phyloP scores from a whole-genome alignment of 2,329 filamentous ascomycete species.

The Parastagonospora avenae region DNA sequence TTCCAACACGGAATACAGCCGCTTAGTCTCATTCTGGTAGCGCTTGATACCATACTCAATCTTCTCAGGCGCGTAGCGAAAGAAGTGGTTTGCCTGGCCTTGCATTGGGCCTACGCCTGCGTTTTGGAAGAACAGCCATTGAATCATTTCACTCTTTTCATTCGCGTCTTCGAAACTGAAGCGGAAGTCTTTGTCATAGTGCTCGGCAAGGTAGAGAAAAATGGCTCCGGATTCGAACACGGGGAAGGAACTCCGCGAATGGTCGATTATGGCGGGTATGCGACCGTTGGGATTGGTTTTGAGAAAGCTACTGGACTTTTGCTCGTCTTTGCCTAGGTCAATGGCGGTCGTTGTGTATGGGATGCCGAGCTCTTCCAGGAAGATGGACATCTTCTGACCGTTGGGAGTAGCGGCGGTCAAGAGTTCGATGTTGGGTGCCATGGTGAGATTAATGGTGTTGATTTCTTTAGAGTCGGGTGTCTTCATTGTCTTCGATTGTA shows the following conservation, averaged over 20 bases:
- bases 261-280: slow-evolving; percentile 81
- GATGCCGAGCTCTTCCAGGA: slow-evolving; percentile 74
- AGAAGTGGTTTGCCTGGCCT: slow-evolving; percentile 77
- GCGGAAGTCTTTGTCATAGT: slow-evolving; percentile 78
- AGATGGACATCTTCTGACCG: slow-evolving; percentile 83
- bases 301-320: slow-evolving; percentile 82
- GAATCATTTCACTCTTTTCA: slow-evolving; percentile 78
- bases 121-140: slow-evolving; percentile 74
- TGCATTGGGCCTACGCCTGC: slow-evolving; percentile 80
- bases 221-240: slow-evolving; percentile 84
- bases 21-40: slow-evolving; percentile 80
- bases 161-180: slow-evolving; percentile 75
- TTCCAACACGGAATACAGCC: slow-evolving; percentile 77
- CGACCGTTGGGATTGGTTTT: slow-evolving; percentile 88
- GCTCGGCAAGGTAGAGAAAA: slow-evolving; percentile 77
- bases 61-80: slow-evolving; percentile 76
- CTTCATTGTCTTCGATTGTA: background rate
- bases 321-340: slow-evolving; percentile 69
- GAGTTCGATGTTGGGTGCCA: slow-evolving; percentile 61
- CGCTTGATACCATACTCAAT: slow-evolving; percentile 80
- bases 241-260: slow-evolving; percentile 68
- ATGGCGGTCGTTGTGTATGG: slow-evolving; percentile 49
- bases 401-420: slow-evolving; percentile 86
- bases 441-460: slow-evolving; percentile 17
- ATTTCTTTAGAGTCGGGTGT: background rate